A percentile compares a stretch with the other conserved stretches of the same genome.
phyloP scores from a whole-genome alignment of 2,329 filamentous ascomycete genomes.

The Fusarium bulbicola region DNA sequence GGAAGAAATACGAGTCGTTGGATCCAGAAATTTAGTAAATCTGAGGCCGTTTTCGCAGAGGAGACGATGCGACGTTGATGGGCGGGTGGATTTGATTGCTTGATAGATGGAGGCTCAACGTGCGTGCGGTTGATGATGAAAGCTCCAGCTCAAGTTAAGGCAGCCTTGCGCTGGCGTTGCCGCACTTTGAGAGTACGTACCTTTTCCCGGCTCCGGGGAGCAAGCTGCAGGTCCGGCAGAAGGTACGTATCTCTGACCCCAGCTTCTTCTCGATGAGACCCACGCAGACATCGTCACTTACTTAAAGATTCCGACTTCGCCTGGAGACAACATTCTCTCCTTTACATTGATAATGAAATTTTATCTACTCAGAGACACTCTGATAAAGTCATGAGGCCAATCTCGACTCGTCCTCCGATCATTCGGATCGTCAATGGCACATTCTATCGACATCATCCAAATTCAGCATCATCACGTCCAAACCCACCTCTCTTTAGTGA shows the following conservation, averaged over 20 bases:
- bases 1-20: background rate
- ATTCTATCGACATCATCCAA: constrained; percentile 82
- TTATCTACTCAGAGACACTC: background rate
- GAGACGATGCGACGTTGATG: constrained; percentile 10
- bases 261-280: constrained; percentile 6
- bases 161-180: constrained; percentile 38
- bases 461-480: constrained; percentile 54
- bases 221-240: constrained; percentile 9
- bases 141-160: constrained; percentile 38
- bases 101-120: background rate
- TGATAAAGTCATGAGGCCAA: constrained; percentile 49
- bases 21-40: background rate
- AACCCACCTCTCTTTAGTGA: constrained; percentile 80
- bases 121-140: constrained; percentile 34
- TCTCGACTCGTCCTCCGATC: constrained; percentile 61
- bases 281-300: constrained; percentile 30
- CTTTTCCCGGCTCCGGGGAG: constrained; percentile 12
- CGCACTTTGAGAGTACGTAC: constrained; percentile 32
- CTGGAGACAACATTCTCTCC: background rate
- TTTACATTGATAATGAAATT: constrained; percentile 16
- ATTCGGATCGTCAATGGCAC: constrained; percentile 81
- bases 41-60: background rate
- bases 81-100: background rate
- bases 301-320: constrained; percentile 33
- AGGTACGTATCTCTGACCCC: constrained; percentile 1